phyloP scores from a whole-genome alignment of 164 flowering plant genomes.

The Cinnamomum chago region DNA sequence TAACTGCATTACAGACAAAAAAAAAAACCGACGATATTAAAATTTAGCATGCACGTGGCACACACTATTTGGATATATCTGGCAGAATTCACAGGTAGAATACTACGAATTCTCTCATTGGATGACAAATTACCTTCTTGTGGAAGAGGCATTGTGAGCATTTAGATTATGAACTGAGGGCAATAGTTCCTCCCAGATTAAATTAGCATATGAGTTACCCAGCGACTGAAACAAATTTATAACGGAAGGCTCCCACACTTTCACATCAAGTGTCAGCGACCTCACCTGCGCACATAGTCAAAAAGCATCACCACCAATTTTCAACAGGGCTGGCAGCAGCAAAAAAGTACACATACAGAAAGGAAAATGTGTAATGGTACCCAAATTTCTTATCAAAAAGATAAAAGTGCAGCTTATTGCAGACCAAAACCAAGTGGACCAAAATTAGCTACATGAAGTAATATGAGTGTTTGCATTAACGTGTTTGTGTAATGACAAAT shows the following conservation, averaged over 20 bases:
- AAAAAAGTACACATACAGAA: neutral
- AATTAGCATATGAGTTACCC: constrained; percentile 77
- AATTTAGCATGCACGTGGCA: neutral
- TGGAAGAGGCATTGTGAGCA: constrained; percentile 34
- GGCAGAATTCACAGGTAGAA: neutral
- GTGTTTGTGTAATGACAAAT: neutral
- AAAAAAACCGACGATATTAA: neutral
- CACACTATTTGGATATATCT: neutral
- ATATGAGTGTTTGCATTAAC: neutral
- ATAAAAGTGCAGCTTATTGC: neutral
- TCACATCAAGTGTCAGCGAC: constrained; percentile 88
- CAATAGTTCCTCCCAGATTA: constrained; percentile 83
- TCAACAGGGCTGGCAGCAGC: neutral
- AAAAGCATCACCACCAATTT: neutral
- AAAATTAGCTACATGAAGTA: neutral
- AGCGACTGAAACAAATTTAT: constrained; percentile 71
- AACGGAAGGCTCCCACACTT: constrained; percentile 93
- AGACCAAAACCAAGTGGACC: neutral
- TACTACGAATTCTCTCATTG: neutral
- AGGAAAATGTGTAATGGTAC: neutral
- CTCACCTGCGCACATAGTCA: constrained; percentile 53
- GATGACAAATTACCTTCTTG: constrained; percentile 34
- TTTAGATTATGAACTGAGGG: constrained; percentile 30
- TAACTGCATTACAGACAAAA: constrained; percentile 34
- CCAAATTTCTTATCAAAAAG: neutral